Evolutionary conservation across 1,284 basidiomycete genomes (phyloP).

Genomic region (Trichosporon faecale): DNA sequence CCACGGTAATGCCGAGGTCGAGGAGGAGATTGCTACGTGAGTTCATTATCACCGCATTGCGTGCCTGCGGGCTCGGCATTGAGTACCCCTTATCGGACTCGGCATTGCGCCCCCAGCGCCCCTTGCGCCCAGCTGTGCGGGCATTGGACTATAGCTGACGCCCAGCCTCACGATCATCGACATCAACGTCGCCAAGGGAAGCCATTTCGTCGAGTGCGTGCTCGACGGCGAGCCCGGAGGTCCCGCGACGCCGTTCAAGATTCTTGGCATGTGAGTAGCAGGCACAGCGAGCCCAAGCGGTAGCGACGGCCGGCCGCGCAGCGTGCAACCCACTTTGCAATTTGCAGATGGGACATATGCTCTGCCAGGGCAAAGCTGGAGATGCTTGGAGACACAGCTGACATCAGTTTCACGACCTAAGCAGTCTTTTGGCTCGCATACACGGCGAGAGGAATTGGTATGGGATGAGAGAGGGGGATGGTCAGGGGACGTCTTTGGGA

Average conservation of each 20-base stretch:
- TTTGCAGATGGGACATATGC: too few species aligned
- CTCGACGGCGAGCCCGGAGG: constrained; percentile 73
- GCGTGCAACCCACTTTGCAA: too few species aligned
- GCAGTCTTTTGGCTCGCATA: neutral
- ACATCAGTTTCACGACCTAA: constrained; percentile 18
- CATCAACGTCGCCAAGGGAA: constrained; percentile 66
- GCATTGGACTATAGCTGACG: constrained; percentile 28
- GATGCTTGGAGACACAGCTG: neutral
- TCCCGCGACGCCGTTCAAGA: constrained; percentile 63
- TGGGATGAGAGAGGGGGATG: neutral
- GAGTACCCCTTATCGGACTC: too few species aligned
- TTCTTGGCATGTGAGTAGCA: constrained; percentile 64
- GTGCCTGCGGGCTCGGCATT: too few species aligned
- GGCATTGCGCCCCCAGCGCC: too few species aligned
- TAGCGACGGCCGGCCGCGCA: neutral
- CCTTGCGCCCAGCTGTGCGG: too few species aligned
- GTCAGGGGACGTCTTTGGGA: neutral
- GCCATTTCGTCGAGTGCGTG: constrained; percentile 77
- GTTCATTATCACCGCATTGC: too few species aligned
- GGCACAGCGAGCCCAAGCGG: neutral
- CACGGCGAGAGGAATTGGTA: too few species aligned
- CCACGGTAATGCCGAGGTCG: constrained; percentile 45
- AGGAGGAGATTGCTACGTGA: constrained; percentile 32
- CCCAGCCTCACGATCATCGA: constrained; percentile 67
- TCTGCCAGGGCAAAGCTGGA: too few species aligned